phyloP scores from a whole-genome alignment of 441 rosid species.

The Erodium moschatum region DNA sequence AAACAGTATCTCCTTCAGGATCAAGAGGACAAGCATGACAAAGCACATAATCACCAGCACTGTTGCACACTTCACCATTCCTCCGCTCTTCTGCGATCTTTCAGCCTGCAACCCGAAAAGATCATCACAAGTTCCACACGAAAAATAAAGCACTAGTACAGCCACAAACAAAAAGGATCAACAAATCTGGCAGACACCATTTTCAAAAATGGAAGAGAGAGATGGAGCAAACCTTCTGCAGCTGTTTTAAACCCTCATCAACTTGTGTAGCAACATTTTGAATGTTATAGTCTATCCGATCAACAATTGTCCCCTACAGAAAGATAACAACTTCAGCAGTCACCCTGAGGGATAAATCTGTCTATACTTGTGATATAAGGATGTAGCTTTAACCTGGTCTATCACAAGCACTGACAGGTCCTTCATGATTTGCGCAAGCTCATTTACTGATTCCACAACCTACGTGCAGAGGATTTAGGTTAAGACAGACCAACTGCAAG shows the following conservation, averaged over 20 bases:
- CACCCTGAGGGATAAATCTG: neutral
- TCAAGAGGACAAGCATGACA: conserved; percentile 2
- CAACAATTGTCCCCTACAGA: neutral
- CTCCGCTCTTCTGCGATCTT: conserved; percentile 2
- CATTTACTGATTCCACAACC: neutral
- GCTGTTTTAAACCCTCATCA: conserved; percentile 3
- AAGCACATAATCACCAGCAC: conserved; percentile 6
- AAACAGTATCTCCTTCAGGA: conserved; percentile 5
- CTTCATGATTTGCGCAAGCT: neutral
- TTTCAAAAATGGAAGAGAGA: neutral
- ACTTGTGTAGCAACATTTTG: conserved; percentile 1
- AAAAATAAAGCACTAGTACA: neutral
- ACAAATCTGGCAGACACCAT: neutral
- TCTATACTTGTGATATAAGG: neutral
- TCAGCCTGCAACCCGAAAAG: neutral
- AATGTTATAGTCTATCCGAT: conserved; percentile 6
- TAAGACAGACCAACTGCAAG: neutral
- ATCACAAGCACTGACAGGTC: neutral
- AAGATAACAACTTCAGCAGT: neutral
- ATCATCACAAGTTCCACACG: neutral
- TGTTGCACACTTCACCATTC: conserved; percentile 3
- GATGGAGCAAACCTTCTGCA: neutral
- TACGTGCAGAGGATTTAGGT: neutral
- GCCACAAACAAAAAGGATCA: neutral
- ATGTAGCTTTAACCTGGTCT: neutral